Evolutionary conservation across 305 asterid species (phyloP), one percentile per base, ranked within the genome.

Genomic region (Fraxinus latifolia): DNA sequence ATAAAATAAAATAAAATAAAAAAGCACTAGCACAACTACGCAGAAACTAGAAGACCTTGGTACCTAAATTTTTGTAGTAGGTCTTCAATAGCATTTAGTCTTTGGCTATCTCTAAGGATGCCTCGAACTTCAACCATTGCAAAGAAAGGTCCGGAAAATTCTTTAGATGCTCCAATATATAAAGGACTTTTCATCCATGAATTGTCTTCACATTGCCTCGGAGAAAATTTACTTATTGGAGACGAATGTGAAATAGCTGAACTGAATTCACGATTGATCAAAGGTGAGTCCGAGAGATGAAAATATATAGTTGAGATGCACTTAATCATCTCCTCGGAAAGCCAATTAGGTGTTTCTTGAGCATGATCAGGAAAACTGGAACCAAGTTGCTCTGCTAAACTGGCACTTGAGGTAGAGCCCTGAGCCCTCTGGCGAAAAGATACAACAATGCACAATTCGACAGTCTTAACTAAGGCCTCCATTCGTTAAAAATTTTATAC

Each of bases 281-380:
- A 82, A 27, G 95, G 97, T 27, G 94, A 92, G 74, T 92, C 93
- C 4, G 97, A 91, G 6, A 96, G 91, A 74, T 90, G 95, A 78
- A 81, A 87, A 79, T 91, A 94, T 78, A 94, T 83, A 27, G 92
- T 89, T 37, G 99, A 91, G 82, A 96, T 94, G 91, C 93, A 89
- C 82, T 90, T 96, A 83, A 94, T 87, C 95, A 96, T 96, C 91
- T 94, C 97, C 88, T 93, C 98, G 0, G 97, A 93, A 1, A 96
- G 86, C 83, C 81, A 80, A 79, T 91, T 93, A 34, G 97, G 95
- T 0, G 89, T 87, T 79, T 91, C 92, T 19, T 78, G 78, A 79
- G 81, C 81, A 47, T 60, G 80, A 74, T 86, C 84, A 31, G 83
- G 89, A 81, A 85, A 73, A 79, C 81, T 67, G 34, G 83, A 79